Conservation (phyloP, 192 early-diverging fungal species). For the Thamnidium elegans region DNA sequence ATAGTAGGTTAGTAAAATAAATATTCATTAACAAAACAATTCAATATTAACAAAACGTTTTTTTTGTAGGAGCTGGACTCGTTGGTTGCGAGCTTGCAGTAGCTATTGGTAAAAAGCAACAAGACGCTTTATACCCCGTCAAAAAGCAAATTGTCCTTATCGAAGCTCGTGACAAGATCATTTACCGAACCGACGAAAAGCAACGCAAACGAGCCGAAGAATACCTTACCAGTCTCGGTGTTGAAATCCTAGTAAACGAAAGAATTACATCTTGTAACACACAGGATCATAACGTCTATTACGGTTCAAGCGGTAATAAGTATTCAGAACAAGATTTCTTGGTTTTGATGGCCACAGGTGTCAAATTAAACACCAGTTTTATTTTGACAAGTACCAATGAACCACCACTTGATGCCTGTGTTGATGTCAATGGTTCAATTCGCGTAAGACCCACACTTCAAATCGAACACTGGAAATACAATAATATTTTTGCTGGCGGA, state of each 20-base stretch:
- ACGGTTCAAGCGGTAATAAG: slow-evolving; percentile 20
- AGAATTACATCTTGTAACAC: slow-evolving; percentile 21
- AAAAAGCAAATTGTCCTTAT: slow-evolving; percentile 26
- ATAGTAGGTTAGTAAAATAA: slow-evolving; percentile 32
- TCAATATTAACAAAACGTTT: neutral
- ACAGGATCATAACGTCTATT: neutral
- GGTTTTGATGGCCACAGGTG: slow-evolving; percentile 29
- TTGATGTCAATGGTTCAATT: slow-evolving; percentile 28
- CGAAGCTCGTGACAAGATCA: slow-evolving; percentile 13
- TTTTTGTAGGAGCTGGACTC: slow-evolving; percentile 39
- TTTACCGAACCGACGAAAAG: slow-evolving; percentile 15
- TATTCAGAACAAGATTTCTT: slow-evolving; percentile 25
- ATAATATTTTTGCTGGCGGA: slow-evolving; percentile 40
- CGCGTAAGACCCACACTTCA: slow-evolving; percentile 40
- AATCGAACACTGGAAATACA: slow-evolving; percentile 29
- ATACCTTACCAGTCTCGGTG: slow-evolving; percentile 25
- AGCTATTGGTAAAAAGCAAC: slow-evolving; percentile 23
- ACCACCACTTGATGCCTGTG: slow-evolving; percentile 4
- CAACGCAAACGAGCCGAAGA: slow-evolving; percentile 19
- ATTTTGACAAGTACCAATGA: slow-evolving; percentile 6
- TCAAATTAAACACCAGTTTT: slow-evolving; percentile 22
- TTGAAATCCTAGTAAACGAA: slow-evolving; percentile 26
- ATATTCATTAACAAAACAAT: neutral
- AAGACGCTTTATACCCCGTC: slow-evolving; percentile 4
- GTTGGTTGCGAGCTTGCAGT: slow-evolving; percentile 45